phyloP scores from a whole-genome alignment of 179 eudicot genomes.

The Vitellaria paradoxa region DNA sequence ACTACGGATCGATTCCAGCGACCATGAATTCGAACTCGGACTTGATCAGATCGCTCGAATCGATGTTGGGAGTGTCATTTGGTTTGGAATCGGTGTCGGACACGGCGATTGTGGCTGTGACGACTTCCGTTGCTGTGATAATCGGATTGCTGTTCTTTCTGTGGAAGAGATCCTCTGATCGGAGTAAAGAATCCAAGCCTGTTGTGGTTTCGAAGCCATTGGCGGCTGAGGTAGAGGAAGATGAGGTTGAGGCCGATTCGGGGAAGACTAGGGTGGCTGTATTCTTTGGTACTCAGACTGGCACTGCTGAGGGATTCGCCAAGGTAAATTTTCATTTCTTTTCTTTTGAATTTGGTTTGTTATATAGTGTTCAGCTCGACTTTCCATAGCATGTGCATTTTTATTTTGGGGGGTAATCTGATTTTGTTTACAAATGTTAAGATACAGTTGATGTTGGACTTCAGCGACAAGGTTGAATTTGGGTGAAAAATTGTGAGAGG shows the following conservation, averaged over 20 bases:
- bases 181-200: conserved; percentile 28
- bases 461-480: neutral
- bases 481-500: neutral
- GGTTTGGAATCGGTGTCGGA: conserved; percentile 23
- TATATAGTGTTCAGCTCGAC: conserved; percentile 1
- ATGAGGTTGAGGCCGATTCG: conserved; percentile 67
- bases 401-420: neutral
- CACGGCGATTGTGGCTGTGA: conserved; percentile 23
- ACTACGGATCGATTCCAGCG: too few species aligned
- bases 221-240: conserved; percentile 32
- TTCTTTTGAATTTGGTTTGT: neutral
- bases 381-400: neutral
- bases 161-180: conserved; percentile 45
- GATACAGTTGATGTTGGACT: neutral
- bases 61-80: conserved; percentile 38
- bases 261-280: conserved; percentile 71
- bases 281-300: conserved; percentile 94
- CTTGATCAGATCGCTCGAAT: conserved; percentile 41
- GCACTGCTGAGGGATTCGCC: conserved; percentile 98
- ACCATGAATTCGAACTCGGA: conserved; percentile 38
- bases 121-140: conserved; percentile 43
- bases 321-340: conserved; percentile 43
- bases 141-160: conserved; percentile 37
- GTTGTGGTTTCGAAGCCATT: conserved; percentile 36
- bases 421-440: neutral